phyloP scores from a whole-genome alignment of 2,329 filamentous ascomycete genomes.

The Fusarium sp. region DNA sequence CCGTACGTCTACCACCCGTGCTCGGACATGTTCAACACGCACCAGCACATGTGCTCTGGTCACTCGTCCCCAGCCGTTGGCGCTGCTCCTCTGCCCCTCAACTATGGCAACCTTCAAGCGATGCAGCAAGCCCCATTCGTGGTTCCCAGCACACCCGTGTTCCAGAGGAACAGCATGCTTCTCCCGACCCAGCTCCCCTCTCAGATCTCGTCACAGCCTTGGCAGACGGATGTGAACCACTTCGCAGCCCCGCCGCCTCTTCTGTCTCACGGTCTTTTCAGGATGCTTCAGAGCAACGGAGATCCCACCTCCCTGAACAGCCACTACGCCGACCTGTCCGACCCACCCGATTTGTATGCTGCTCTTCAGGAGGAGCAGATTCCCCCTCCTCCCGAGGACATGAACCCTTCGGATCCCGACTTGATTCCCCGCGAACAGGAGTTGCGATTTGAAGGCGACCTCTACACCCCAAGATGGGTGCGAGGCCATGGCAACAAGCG shows the following conservation, averaged over 20 bases:
- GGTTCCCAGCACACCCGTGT: conserved; percentile 63
- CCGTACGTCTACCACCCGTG: conserved; percentile 73
- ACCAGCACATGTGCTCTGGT: conserved; percentile 63
- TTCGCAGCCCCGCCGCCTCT: conserved; percentile 71
- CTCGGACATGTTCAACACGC: conserved; percentile 68
- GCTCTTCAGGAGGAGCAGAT: conserved; percentile 80
- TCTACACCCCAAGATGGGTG: conserved; percentile 88
- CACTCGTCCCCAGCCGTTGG: conserved; percentile 58
- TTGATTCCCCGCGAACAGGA: conserved; percentile 83
- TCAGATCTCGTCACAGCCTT: conserved; percentile 63
- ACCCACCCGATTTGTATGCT: conserved; percentile 81
- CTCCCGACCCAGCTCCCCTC: conserved; percentile 62
- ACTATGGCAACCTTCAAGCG: conserved; percentile 67
- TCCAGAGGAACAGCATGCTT: conserved; percentile 69
- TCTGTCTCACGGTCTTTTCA: conserved; percentile 79
- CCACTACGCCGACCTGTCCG: conserved; percentile 79
- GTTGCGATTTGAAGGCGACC: conserved; percentile 81
- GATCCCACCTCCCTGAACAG: conserved; percentile 75
- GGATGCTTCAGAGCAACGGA: conserved; percentile 80
- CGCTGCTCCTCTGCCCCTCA: conserved; percentile 63
- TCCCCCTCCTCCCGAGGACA: conserved; percentile 81
- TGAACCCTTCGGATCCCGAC: conserved; percentile 82
- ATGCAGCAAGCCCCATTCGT: conserved; percentile 68
- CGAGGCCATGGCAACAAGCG: conserved; percentile 88
- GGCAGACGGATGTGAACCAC: conserved; percentile 62